These are phyloP conservation scores for Metrosideros polymorpha DNA, from an alignment of 441 rosid genomes.

Conservation along the genomic window DNA sequence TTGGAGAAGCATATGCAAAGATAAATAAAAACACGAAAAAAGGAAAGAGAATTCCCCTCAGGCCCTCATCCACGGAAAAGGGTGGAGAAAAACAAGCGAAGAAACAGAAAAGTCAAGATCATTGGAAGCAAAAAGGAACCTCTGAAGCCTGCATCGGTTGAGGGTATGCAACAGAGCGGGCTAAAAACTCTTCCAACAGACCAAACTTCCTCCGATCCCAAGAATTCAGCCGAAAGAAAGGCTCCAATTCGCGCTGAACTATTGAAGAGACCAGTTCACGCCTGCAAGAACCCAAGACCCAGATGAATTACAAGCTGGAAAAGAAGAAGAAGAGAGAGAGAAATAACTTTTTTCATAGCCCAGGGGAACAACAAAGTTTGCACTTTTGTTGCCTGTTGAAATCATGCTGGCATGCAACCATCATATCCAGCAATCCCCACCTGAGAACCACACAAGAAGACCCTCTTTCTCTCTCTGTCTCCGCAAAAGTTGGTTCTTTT, in stretches of 20 bases:
- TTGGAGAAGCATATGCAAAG: neutral
- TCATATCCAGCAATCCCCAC: slow-evolving; percentile 49
- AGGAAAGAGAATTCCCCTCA: neutral
- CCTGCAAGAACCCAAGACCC: slow-evolving; percentile 18
- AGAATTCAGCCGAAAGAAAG: neutral
- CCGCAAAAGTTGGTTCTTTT: slow-evolving; percentile 17
- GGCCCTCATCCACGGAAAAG: neutral
- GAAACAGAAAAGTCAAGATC: slow-evolving; percentile 4
- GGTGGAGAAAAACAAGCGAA: neutral
- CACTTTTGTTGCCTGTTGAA: slow-evolving; percentile 20
- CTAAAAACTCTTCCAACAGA: slow-evolving; percentile 20
- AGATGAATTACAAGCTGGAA: neutral
- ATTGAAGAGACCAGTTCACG: neutral
- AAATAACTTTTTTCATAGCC: slow-evolving; percentile 1
- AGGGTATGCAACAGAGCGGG: slow-evolving; percentile 42
- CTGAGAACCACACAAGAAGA: slow-evolving; percentile 25
- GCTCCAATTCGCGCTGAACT: neutral
- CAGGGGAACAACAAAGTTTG: slow-evolving; percentile 15
- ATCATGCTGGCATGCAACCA: slow-evolving; percentile 18
- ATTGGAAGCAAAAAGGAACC: slow-evolving; percentile 18
- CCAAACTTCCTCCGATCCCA: slow-evolving; percentile 37
- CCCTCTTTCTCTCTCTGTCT: slow-evolving; percentile 8
- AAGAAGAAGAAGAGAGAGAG: neutral
- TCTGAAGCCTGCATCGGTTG: slow-evolving; percentile 44
- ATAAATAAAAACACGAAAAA: neutral